A percentile compares a stretch with the other conserved stretches of the same genome.
Evolutionary conservation across 805 yeast genomes (phyloP).

Genomic region (Pichia rugopelliculosa): DNA sequence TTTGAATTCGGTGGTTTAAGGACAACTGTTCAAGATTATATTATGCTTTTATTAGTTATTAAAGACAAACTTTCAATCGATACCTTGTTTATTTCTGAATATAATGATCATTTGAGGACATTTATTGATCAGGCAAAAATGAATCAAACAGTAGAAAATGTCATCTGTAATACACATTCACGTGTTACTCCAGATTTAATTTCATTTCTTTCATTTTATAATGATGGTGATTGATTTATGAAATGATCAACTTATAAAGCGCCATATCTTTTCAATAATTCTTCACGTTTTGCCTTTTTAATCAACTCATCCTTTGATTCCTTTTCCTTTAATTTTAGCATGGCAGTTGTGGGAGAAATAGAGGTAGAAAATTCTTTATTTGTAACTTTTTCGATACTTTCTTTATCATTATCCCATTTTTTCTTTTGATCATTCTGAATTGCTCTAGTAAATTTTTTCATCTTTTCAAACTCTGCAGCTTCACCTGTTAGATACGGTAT

Average conservation of each 20-base stretch:
- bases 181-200: not conserved
- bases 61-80: not conserved
- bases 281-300: constrained; percentile 25
- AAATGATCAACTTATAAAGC: constrained; percentile 11
- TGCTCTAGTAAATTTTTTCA: constrained; percentile 38
- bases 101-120: not conserved
- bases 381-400: constrained; percentile 14
- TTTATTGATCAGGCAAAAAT: not conserved
- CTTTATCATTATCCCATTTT: constrained; percentile 13
- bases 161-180: not conserved
- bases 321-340: constrained; percentile 29
- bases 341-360: constrained; percentile 42
- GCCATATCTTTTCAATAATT: constrained; percentile 35
- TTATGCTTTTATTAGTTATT: not conserved
- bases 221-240: no score
- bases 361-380: constrained; percentile 26
- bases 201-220: not conserved
- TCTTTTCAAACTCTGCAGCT: constrained; percentile 42
- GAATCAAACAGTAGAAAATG: not conserved
- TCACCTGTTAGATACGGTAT: constrained; percentile 51
- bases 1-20: not conserved
- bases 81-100: not conserved
- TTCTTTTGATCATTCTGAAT: constrained; percentile 16
- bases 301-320: constrained; percentile 24
- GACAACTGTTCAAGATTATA: not conserved